Base-by-base conservation (phyloP, 768 basidiomycete genomes). In the Xerocomellus intermedius region DNA sequence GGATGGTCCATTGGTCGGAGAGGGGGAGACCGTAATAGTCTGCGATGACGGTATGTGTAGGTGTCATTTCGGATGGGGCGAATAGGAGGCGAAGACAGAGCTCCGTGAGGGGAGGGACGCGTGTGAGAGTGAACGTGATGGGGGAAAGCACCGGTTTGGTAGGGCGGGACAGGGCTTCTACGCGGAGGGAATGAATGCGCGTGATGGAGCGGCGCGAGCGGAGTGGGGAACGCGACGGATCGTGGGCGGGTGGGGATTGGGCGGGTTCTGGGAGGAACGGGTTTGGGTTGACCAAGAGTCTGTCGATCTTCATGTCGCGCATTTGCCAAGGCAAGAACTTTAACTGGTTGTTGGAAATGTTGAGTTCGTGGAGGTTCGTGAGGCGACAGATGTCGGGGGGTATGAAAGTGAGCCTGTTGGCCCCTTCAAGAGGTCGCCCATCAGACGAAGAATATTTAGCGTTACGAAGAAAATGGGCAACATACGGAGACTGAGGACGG, bases 301-400 rank as follows among this genome's bases (percentile, higher is more conserved):
- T 73, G 19, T 64, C 64, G 2, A 89, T 72, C n/a, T 66, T 74
- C 80, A 88, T 82, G 30, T 70, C 64, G n/a, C 78, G 67, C 64
- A 90, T 78, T 64, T 90, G 87, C 8, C 83, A 78, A 14, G 89
- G 89, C 0, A 91, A 68, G 66, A 79, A 86, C 51, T 66, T 61
- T 2, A 90, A 69, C 32, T 70, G 67, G 66, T 91, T 91, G 50
- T 77, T 75, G 0, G 84, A 75, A 4, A 91, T 61, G 55, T 88
- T 86, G 8, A 91, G 75, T 42, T 84, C 79, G 46, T 74, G 74
- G 3, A 91, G 76, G 46, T 79, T 78, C 9, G 64, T 72, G 17
- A 90, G 73, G 7, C 72, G 72, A 19, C 69, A 73, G 35, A 91
- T 84, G 48, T 86, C 86, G 0, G 88, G 81, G 2, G 89, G 87